Evolutionary conservation across 768 basidiomycete species (phyloP).

Genomic region (Lentinula detonsa): DNA sequence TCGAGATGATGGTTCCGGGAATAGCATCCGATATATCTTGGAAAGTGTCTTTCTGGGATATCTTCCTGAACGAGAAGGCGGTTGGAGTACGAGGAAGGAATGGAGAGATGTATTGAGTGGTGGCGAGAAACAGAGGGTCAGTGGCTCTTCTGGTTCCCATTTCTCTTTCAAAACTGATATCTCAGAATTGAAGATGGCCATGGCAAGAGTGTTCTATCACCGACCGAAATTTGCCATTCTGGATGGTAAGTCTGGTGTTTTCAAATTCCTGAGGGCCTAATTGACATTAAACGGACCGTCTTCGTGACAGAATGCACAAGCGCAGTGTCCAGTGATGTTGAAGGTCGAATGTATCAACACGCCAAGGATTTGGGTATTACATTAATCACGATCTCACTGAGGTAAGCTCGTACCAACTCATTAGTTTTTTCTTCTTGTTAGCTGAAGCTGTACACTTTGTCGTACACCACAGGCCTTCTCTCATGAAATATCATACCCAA

Average conservation of each 20-base stretch:
- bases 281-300: background rate
- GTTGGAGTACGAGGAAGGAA: constrained; percentile 85
- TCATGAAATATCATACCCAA: constrained; percentile 86
- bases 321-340: constrained; percentile 93
- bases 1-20: constrained; percentile 27
- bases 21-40: constrained; percentile 72
- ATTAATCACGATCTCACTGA: constrained; percentile 86
- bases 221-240: constrained; percentile 76
- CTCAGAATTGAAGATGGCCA: constrained; percentile 57
- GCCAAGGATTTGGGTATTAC: constrained; percentile 87
- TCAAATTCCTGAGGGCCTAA: background rate
- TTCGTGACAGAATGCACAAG: constrained; percentile 74
- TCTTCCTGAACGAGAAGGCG: constrained; percentile 82
- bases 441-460: background rate
- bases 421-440: background rate
- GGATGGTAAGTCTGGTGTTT: constrained; percentile 55
- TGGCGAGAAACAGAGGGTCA: constrained; percentile 84
- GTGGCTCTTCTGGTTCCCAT: constrained; percentile 28
- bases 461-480: constrained; percentile 51
- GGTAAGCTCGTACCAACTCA: constrained; percentile 34
- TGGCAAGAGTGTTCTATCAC: constrained; percentile 93
- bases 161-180: constrained; percentile 7
- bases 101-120: constrained; percentile 96
- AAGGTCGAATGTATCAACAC: constrained; percentile 93
- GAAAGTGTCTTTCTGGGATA: constrained; percentile 81